Conservation (phyloP, 306 rosid species). For the Prunus fruticosa region DNA sequence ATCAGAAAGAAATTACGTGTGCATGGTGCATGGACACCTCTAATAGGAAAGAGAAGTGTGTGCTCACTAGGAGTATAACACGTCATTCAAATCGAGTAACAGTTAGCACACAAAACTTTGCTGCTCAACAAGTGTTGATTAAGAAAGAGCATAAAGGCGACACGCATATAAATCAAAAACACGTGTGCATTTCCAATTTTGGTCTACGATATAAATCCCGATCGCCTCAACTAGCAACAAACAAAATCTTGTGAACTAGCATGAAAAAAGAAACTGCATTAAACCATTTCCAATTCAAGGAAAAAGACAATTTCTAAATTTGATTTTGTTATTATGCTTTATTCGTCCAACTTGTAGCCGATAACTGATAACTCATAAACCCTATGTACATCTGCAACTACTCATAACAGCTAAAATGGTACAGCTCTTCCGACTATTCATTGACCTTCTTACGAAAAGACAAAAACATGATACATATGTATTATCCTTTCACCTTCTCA, state of each 20-base stretch:
- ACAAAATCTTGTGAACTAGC: not conserved
- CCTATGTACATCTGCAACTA: constrained; percentile 15
- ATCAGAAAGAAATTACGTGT: not conserved
- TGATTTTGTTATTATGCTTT: not conserved
- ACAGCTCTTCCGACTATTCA: constrained; percentile 12
- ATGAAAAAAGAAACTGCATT: not conserved
- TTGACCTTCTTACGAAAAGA: constrained; percentile 12
- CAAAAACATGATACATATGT: constrained; percentile 13
- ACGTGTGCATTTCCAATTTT: not conserved
- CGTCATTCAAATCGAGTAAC: not conserved
- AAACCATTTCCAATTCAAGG: not conserved
- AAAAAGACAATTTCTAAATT: constrained; percentile 7
- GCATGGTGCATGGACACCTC: constrained; percentile 3
- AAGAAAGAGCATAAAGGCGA: not conserved
- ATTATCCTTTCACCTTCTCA: constrained; percentile 30
- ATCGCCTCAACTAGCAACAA: not conserved
- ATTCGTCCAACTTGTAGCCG: constrained; percentile 8
- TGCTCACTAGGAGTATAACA: not conserved
- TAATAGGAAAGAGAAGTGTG: not conserved
- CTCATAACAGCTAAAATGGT: constrained; percentile 17
- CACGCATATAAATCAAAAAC: not conserved
- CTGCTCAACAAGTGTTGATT: not conserved
- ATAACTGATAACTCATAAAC: constrained; percentile 1
- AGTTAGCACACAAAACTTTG: not conserved
- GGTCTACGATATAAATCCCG: not conserved